Base-by-base conservation (phyloP, 306 rosid species). In the Lathyrus tuberosus region DNA sequence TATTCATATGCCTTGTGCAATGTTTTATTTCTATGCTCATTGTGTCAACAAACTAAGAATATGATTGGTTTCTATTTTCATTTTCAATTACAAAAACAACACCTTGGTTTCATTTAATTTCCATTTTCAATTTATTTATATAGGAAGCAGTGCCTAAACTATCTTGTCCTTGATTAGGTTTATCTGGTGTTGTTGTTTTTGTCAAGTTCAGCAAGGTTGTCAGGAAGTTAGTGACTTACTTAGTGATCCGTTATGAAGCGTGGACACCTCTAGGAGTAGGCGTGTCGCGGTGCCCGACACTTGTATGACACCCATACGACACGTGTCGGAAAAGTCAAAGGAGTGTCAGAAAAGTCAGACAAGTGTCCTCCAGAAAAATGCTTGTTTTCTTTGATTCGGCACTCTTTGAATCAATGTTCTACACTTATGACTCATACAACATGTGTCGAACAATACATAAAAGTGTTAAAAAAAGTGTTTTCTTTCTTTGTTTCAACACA, bases 201-300 rank as follows among this genome's bases (percentile, higher is more conserved):
- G 77, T 51, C 30, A 65, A 38, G 47, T 63, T 72, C 44, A 65
- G 28, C 31, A 30, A 4, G 49, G 67, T 41, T 73, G 65, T 44
- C 10, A 40, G 26, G 62, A n/a, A 47, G 51, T 78, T 59, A 30
- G 8, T 60, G 67, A 53, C 9, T 43, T 76, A 53, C 9, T 43
- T 76, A 33, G 37, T 33, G 6, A 33, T 33, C 26, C 26, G 2
- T 2, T 24, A 24, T 24, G 26, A 24, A 24, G 3, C 26, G 2
- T 2, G 26, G 26, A 24, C 26, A 24, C 26, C 26, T 24, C 26
- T 24, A 24, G 26, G 26, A 1, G 26, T 24, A 24, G 26, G 26
- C 26, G 26, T 24, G 26, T 24, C 26, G 26, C 26, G 26, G 26
- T 24, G 26, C 2, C 26, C 26, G 26, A 24, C 26, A 24, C 26